Percentiles rank a stretch among this genome's conserved stretches.
Evolutionary conservation across 2,329 filamentous ascomycete genomes (phyloP).

Genomic region (Hypomyces rosellus): DNA sequence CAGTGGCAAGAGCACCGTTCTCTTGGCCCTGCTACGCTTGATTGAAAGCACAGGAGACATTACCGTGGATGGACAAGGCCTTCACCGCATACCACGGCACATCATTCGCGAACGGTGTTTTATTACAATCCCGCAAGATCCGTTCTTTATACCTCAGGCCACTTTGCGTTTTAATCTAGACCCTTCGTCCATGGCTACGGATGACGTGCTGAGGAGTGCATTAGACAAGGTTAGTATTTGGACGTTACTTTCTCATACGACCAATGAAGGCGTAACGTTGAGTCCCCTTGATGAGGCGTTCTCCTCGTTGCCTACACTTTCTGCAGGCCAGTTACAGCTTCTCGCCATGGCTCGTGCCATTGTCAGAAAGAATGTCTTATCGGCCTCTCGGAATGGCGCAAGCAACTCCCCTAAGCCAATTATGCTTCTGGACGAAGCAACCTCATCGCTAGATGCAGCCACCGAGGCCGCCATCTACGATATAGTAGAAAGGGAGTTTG

Average conservation of each 20-base stretch:
- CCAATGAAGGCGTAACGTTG: not conserved
- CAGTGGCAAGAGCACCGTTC: constrained; percentile 20
- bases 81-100: constrained; percentile 16
- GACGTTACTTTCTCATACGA: constrained; percentile 1
- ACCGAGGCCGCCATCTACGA: constrained; percentile 27
- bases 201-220: constrained; percentile 6
- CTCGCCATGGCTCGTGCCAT: constrained; percentile 27
- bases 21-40: constrained; percentile 15
- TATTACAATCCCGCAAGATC: constrained; percentile 26
- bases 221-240: constrained; percentile 12
- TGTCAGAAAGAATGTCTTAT: constrained; percentile 16
- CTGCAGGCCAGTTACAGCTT: constrained; percentile 27
- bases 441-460: constrained; percentile 24
- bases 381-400: not conserved
- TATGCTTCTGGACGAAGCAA: constrained; percentile 27
- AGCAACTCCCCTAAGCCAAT: constrained; percentile 20
- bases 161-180: constrained; percentile 17
- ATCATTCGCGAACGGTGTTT: constrained; percentile 23
- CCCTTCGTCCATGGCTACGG: constrained; percentile 6
- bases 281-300: constrained; percentile 19
- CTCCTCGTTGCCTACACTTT: constrained; percentile 19
- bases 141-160: constrained; percentile 15
- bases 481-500: constrained; percentile 22
- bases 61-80: constrained; percentile 23
- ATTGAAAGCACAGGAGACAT: constrained; percentile 20